These are phyloP conservation scores for Termitomyces sp. DNA, from an alignment of 768 basidiomycete species.

Conservation along the genomic window DNA sequence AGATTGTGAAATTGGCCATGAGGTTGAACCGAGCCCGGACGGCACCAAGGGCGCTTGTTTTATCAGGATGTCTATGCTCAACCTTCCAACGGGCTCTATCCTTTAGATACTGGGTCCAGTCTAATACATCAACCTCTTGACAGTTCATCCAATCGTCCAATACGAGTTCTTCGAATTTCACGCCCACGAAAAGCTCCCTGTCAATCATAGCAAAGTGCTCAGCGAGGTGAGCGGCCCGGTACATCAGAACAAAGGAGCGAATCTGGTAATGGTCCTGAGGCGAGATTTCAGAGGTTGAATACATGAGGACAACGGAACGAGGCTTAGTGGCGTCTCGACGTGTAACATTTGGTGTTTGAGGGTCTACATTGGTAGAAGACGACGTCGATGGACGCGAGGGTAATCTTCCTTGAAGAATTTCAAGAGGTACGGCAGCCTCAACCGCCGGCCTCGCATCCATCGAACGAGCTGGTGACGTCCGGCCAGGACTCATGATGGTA, in stretches of 20 bases:
- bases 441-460: conserved; percentile 41
- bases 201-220: conserved; percentile 86
- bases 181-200: conserved; percentile 74
- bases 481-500: conserved; percentile 18
- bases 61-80: conserved; percentile 49
- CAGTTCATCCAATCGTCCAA: conserved; percentile 62
- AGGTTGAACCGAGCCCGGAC: conserved; percentile 82
- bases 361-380: conserved; percentile 10
- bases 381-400: conserved; percentile 22
- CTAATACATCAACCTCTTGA: conserved; percentile 62
- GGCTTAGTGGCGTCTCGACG: conserved; percentile 36
- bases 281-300: conserved; percentile 43
- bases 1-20: conserved; percentile 71
- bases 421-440: conserved; percentile 61
- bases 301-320: conserved; percentile 64
- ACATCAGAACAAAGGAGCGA: conserved; percentile 66
- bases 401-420: conserved; percentile 59
- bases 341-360: conserved; percentile 27
- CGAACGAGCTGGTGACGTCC: conserved; percentile 25
- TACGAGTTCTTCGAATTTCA: conserved; percentile 88
- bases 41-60: conserved; percentile 66
- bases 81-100: conserved; percentile 66
- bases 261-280: conserved; percentile 36
- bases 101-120: conserved; percentile 81
- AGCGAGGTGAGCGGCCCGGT: conserved; percentile 57